phyloP scores from a whole-genome alignment of 768 basidiomycete species.

The Mycena vulgaris region DNA sequence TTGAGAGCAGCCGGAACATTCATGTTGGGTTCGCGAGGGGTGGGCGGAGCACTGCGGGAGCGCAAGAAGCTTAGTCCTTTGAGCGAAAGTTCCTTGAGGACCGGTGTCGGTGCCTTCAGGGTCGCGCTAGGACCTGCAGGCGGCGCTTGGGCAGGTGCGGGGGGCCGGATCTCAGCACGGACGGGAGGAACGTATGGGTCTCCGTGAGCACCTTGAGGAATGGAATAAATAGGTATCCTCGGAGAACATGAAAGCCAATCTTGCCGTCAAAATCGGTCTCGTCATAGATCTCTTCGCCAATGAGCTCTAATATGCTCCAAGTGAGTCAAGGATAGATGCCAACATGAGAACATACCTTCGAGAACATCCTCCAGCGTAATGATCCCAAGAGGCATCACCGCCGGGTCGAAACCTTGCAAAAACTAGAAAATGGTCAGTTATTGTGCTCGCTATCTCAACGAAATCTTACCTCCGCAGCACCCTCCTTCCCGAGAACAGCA shows the following conservation, averaged over 20 bases:
- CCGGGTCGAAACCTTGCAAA: conserved; percentile 85
- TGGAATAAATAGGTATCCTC: not conserved
- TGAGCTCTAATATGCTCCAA: conserved; percentile 70
- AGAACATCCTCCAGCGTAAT: conserved; percentile 95
- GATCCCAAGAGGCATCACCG: conserved; percentile 89
- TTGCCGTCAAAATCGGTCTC: conserved; percentile 84
- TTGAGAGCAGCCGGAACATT: conserved; percentile 28
- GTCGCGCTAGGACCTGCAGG: conserved; percentile 32
- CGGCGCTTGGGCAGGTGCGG: conserved; percentile 39
- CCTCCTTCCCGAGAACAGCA: conserved; percentile 82
- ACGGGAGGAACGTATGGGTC: conserved; percentile 62
- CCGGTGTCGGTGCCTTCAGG: conserved; percentile 42
- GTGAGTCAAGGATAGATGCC: not conserved
- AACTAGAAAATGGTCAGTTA: conserved; percentile 61
- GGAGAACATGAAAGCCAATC: too few species aligned
- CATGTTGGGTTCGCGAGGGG: conserved; percentile 55
- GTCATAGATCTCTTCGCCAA: conserved; percentile 94
- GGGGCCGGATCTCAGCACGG: conserved; percentile 48
- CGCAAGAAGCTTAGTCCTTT: conserved; percentile 68
- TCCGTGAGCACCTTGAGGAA: conserved; percentile 68
- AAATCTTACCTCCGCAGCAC: conserved; percentile 77
- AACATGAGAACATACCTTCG: conserved; percentile 68
- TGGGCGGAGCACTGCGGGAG: conserved; percentile 72
- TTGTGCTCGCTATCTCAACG: not conserved
- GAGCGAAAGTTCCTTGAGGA: conserved; percentile 59